Percentiles rank a stretch among this genome's conserved stretches.
Evolutionary conservation across 441 rosid species (phyloP).

Genomic region (Eruca vesicaria): DNA sequence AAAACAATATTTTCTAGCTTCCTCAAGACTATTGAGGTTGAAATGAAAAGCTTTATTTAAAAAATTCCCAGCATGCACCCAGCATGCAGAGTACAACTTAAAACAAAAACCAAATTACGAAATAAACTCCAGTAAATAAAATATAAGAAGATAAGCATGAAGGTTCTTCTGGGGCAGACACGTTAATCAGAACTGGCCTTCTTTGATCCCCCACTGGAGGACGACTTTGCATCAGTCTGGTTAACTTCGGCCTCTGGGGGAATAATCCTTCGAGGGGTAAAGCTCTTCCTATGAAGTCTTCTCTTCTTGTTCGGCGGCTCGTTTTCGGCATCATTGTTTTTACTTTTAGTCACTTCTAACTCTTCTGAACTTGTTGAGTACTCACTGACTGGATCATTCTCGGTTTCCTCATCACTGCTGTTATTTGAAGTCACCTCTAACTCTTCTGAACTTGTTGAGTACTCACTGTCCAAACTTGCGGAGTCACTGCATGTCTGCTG

Average conservation of each 20-base stretch:
- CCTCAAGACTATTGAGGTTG: background rate
- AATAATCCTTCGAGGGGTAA: background rate
- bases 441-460: no score
- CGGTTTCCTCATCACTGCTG: no score
- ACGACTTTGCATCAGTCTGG: background rate
- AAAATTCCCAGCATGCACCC: no score
- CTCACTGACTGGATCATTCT: no score
- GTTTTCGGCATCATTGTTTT: background rate
- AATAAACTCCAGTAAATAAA: background rate
- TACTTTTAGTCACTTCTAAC: background rate
- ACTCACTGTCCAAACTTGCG: background rate
- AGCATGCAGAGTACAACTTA: background rate
- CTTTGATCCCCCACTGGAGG: background rate
- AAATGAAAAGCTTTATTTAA: background rate
- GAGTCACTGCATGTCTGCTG: background rate
- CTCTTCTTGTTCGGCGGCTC: background rate
- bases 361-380: no score
- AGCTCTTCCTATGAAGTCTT: background rate
- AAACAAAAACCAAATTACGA: background rate
- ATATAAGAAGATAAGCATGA: background rate
- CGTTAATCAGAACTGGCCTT: background rate
- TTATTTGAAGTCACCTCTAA: no score
- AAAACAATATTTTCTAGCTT: background rate
- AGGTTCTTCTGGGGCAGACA: background rate
- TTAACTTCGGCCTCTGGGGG: no score